Conservation (phyloP, 108 stramenopile genomes). For the Cyclotella distinguenda region DNA sequence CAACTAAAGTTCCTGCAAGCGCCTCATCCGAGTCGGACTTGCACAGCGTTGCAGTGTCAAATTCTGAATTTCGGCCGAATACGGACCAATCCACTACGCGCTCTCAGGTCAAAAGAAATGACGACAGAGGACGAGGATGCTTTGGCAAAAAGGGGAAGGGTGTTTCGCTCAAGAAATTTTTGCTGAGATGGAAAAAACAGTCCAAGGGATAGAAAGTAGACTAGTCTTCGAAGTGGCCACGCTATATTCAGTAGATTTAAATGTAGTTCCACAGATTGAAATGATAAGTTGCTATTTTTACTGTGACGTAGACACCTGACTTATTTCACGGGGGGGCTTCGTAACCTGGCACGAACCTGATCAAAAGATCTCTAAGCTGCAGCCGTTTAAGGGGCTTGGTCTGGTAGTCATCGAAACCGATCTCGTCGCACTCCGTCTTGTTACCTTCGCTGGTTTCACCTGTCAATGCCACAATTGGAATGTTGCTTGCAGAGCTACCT, state of each 20-base stretch:
- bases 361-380: conserved; percentile 30
- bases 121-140: background rate
- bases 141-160: background rate
- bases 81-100: background rate
- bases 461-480: conserved; percentile 51
- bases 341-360: conserved; percentile 29
- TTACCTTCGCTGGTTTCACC: conserved; percentile 39
- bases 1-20: background rate
- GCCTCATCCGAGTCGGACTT: conserved; percentile 1
- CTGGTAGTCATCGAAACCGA: conserved; percentile 50
- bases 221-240: too few relatives aligned
- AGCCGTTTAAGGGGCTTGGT: conserved; percentile 43
- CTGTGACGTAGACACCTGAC: too few relatives aligned
- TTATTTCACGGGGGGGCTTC: background rate
- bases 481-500: conserved; percentile 21
- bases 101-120: background rate
- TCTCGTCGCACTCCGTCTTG: conserved; percentile 28
- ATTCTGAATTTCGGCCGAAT: background rate
- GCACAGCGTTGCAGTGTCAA: conserved; percentile 13
- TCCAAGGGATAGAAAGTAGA: conserved; percentile 11
- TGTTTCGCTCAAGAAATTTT: background rate
- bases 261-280: too few relatives aligned
- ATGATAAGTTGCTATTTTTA: too few relatives aligned
- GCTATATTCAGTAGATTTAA: too few relatives aligned
- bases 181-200: background rate